These are phyloP conservation scores for Trichoderma harzianum DNA, from an alignment of 2,329 filamentous ascomycete genomes.

Conservation along the genomic window DNA sequence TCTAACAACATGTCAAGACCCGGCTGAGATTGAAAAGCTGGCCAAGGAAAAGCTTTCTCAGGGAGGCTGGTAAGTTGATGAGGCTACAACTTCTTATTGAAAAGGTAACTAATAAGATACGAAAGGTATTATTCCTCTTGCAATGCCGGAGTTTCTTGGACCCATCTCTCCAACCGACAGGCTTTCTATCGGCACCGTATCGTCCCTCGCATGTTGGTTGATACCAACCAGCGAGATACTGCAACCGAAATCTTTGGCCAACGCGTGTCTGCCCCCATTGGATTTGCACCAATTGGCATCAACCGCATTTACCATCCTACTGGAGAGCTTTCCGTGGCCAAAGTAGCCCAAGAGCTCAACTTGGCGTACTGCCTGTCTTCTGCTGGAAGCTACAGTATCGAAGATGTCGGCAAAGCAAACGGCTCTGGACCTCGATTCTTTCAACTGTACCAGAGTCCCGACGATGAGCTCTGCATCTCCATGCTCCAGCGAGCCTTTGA, in stretches of 20 bases:
- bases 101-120: neutral
- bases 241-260: slow-evolving; percentile 58
- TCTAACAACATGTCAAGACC: neutral
- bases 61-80: neutral
- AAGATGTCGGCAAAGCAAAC: slow-evolving; percentile 60
- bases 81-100: neutral
- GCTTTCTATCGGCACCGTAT: slow-evolving; percentile 63
- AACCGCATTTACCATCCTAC: slow-evolving; percentile 65
- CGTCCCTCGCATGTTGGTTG: slow-evolving; percentile 58
- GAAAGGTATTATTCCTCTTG: slow-evolving; percentile 51
- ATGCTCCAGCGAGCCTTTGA: slow-evolving; percentile 60
- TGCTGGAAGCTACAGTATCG: slow-evolving; percentile 59
- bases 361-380: slow-evolving; percentile 68
- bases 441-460: slow-evolving; percentile 71
- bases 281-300: slow-evolving; percentile 68
- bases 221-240: slow-evolving; percentile 58
- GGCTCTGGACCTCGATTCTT: slow-evolving; percentile 62
- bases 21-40: slow-evolving; percentile 7
- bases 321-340: slow-evolving; percentile 60
- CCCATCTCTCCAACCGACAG: slow-evolving; percentile 56
- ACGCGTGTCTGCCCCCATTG: slow-evolving; percentile 39
- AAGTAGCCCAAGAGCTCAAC: slow-evolving; percentile 55
- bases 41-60: slow-evolving; percentile 14
- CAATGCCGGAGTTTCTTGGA: slow-evolving; percentile 53
- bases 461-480: slow-evolving; percentile 62